These are phyloP conservation scores for Aspergillus phoenicis DNA, from an alignment of 2,329 filamentous ascomycete genomes.

Conservation along the genomic window DNA sequence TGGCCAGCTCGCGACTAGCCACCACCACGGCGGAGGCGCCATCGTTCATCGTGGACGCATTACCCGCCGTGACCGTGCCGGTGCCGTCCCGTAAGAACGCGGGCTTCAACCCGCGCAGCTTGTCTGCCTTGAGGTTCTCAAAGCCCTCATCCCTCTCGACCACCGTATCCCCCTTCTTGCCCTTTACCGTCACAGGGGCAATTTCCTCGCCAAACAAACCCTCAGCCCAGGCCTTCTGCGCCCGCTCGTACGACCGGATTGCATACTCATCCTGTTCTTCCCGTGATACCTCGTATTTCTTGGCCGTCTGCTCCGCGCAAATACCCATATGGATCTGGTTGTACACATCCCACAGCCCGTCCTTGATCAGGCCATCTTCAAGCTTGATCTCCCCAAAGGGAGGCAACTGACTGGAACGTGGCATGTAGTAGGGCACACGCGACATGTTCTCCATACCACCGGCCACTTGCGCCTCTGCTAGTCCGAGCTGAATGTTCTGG, in stretches of 20 bases:
- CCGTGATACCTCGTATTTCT: constrained; percentile 77
- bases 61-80: constrained; percentile 91
- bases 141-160: constrained; percentile 87
- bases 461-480: constrained; percentile 84
- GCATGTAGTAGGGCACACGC: constrained; percentile 85
- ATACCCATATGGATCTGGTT: constrained; percentile 98
- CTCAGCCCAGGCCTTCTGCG: constrained; percentile 84
- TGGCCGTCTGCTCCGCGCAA: constrained; percentile 91
- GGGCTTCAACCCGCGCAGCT: constrained; percentile 82
- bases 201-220: constrained; percentile 88
- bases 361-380: constrained; percentile 90
- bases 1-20: constrained; percentile 76
- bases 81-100: constrained; percentile 85
- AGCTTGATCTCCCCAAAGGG: constrained; percentile 84
- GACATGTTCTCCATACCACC: constrained; percentile 99
- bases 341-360: constrained; percentile 95
- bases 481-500: constrained; percentile 89
- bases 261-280: constrained; percentile 91
- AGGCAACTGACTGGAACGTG: constrained; percentile 77
- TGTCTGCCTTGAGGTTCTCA: constrained; percentile 82
- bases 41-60: constrained; percentile 92
- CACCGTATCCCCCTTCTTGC: constrained; percentile 78
- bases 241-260: constrained; percentile 83
- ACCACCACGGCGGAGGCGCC: constrained; percentile 89
- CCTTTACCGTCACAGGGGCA: constrained; percentile 80